phyloP scores from a whole-genome alignment of 768 basidiomycete species.

The Xerocomus potaroensis region DNA sequence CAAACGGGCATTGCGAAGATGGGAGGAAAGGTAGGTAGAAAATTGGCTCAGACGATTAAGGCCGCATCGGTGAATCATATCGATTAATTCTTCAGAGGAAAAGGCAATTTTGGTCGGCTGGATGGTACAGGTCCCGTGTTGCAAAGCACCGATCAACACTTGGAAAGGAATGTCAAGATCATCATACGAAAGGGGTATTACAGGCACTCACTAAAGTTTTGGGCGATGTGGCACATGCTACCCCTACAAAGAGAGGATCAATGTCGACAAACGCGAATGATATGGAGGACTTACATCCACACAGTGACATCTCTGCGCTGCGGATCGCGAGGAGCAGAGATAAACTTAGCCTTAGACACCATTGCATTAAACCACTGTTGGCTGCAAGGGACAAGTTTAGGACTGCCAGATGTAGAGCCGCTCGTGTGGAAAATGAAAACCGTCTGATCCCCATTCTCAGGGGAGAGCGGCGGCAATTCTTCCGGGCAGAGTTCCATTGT shows the following conservation, averaged over 20 bases:
- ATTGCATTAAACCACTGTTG: constrained; percentile 63
- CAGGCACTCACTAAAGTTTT: constrained; percentile 60
- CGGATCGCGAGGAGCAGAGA: constrained; percentile 44
- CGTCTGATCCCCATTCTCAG: constrained; percentile 36
- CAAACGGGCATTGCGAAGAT: constrained; percentile 55
- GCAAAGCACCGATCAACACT: constrained; percentile 68
- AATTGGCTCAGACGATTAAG: constrained; percentile 79
- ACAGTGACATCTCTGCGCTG: constrained; percentile 63
- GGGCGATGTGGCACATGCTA: constrained; percentile 80
- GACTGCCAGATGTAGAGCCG: constrained; percentile 80
- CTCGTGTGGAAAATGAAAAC: constrained; percentile 77
- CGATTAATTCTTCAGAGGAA: constrained; percentile 61
- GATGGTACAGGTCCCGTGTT: constrained; percentile 69
- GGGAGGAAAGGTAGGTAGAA: constrained; percentile 58
- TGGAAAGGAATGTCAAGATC: constrained; percentile 13
- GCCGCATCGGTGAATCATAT: constrained; percentile 63
- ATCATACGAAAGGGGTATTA: constrained; percentile 17
- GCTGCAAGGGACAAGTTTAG: constrained; percentile 71
- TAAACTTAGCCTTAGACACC: constrained; percentile 54
- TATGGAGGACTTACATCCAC: constrained; percentile 57
- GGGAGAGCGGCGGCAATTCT: constrained; percentile 42
- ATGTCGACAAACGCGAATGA: constrained; percentile 18
- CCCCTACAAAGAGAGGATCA: constrained; percentile 51
- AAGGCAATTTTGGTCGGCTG: constrained; percentile 66
- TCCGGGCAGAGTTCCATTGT: constrained; percentile 35